These are phyloP conservation scores for Aspergillus spinulosporus DNA, from an alignment of 2,329 filamentous ascomycete genomes.

Conservation along the genomic window DNA sequence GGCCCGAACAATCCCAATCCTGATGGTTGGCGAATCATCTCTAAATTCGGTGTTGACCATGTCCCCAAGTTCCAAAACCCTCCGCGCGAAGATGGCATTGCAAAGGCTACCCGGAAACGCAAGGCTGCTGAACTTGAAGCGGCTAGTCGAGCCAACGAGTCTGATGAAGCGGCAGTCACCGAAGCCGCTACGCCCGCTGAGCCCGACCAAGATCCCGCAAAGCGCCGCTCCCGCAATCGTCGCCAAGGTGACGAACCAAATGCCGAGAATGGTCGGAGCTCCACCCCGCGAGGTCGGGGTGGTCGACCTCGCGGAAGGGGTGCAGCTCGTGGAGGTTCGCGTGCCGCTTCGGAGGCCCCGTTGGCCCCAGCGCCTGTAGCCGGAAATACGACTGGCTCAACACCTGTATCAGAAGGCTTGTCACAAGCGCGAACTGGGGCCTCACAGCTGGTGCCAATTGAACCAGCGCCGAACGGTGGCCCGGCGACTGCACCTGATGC, in stretches of 20 bases:
- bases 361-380: slow-evolving; percentile 11
- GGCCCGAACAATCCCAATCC: slow-evolving; percentile 41
- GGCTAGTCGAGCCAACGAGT: slow-evolving; percentile 28
- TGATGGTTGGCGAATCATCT: slow-evolving; percentile 43
- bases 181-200: slow-evolving; percentile 31
- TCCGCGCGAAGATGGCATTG: slow-evolving; percentile 29
- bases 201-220: slow-evolving; percentile 32
- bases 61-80: slow-evolving; percentile 39
- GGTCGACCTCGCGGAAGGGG: slow-evolving; percentile 36
- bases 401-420: slow-evolving; percentile 9
- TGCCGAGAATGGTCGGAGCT: slow-evolving; percentile 20
- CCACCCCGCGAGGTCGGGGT: slow-evolving; percentile 27
- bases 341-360: slow-evolving; percentile 24
- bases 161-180: slow-evolving; percentile 25
- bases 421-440: slow-evolving; percentile 20
- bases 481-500: slow-evolving; percentile 15
- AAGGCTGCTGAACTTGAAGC: slow-evolving; percentile 39
- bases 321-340: slow-evolving; percentile 24
- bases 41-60: slow-evolving; percentile 39
- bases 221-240: slow-evolving; percentile 37
- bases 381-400: slow-evolving; percentile 12
- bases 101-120: slow-evolving; percentile 39
- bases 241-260: slow-evolving; percentile 9
- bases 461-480: slow-evolving; percentile 22
- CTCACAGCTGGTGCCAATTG: slow-evolving; percentile 23